Conservation (phyloP, 352 stramenopile species). For the Blastocystis sp. region DNA sequence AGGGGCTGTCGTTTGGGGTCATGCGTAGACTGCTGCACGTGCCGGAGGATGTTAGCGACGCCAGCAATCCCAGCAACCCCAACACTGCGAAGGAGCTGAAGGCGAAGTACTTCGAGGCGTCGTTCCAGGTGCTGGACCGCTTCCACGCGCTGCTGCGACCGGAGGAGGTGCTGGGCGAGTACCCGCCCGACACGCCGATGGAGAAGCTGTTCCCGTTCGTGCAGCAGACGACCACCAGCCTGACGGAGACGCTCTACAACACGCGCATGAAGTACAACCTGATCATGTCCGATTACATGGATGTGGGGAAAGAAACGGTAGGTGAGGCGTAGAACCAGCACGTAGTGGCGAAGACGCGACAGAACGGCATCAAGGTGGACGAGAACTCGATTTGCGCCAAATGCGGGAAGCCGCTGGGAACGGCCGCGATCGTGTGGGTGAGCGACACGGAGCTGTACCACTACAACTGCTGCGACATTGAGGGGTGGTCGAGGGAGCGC, state of each 20-base stretch:
- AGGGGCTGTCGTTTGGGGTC: neutral
- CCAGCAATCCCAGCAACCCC: neutral
- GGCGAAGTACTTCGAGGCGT: neutral
- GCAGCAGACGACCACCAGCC: constrained; percentile 15
- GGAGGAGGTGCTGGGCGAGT: constrained; percentile 24
- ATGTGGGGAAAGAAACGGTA: neutral
- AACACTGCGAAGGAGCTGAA: no score
- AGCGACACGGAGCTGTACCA: constrained; percentile 46
- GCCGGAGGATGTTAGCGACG: neutral
- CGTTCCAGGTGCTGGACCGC: constrained; percentile 5
- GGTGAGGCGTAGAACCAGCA: constrained; percentile 35
- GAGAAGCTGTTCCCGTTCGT: constrained; percentile 30
- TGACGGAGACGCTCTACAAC: constrained; percentile 54
- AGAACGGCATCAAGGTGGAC: constrained; percentile 33
- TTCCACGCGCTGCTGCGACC: constrained; percentile 40
- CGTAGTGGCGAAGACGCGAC: constrained; percentile 1
- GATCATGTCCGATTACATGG: constrained; percentile 42
- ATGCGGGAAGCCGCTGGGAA: constrained; percentile 46
- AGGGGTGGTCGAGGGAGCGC: neutral
- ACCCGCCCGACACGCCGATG: constrained; percentile 13
- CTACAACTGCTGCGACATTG: constrained; percentile 61
- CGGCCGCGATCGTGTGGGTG: constrained; percentile 37
- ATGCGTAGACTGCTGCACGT: constrained; percentile 17
- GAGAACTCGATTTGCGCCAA: constrained; percentile 48
- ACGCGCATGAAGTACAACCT: constrained; percentile 63